A percentile compares a stretch with the other conserved stretches of the same genome.
Conservation (phyloP, 1,139 yeast genomes). For the Yamadazyma epiphylla region DNA sequence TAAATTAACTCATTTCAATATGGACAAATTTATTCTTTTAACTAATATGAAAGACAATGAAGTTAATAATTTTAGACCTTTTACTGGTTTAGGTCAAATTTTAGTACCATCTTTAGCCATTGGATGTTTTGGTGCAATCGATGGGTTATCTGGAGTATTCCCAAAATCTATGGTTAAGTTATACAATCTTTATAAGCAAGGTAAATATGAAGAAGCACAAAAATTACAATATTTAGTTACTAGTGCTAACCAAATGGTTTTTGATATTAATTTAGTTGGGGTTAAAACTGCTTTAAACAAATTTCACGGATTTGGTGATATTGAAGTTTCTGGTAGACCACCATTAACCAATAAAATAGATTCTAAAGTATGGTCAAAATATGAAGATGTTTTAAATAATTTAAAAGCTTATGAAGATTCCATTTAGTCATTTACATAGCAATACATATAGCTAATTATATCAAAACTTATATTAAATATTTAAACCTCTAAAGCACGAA, state of each 20-base stretch:
- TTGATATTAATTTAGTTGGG: slow-evolving; percentile 42
- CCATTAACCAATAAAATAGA: slow-evolving; percentile 12
- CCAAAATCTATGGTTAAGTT: slow-evolving; percentile 37
- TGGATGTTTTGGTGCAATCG: slow-evolving; percentile 44
- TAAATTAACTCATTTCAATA: slow-evolving; percentile 38
- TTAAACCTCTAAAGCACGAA: too few relatives aligned
- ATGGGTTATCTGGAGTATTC: slow-evolving; percentile 43
- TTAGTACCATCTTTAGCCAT: slow-evolving; percentile 40
- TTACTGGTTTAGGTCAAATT: slow-evolving; percentile 49
- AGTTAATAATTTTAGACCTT: slow-evolving; percentile 31
- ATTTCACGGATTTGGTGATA: slow-evolving; percentile 17
- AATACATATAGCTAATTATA: too few relatives aligned
- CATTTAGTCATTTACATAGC: too few relatives aligned
- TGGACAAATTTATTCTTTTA: slow-evolving; percentile 32
- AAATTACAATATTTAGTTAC: slow-evolving; percentile 35
- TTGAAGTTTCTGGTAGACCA: slow-evolving; percentile 14
- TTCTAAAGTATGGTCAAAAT: slow-evolving; percentile 8
- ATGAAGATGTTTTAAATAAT: slow-evolving; percentile 10
- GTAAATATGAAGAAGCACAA: slow-evolving; percentile 34
- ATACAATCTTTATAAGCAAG: slow-evolving; percentile 21
- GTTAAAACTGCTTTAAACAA: slow-evolving; percentile 28
- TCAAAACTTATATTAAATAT: too few relatives aligned
- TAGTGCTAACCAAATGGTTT: slow-evolving; percentile 38
- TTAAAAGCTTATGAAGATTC: slow-evolving; percentile 10
- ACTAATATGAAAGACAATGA: slow-evolving; percentile 27